These are phyloP conservation scores for Elaeis oleifera DNA, from an alignment of 202 grass and related monocot species.

Conservation along the genomic window DNA sequence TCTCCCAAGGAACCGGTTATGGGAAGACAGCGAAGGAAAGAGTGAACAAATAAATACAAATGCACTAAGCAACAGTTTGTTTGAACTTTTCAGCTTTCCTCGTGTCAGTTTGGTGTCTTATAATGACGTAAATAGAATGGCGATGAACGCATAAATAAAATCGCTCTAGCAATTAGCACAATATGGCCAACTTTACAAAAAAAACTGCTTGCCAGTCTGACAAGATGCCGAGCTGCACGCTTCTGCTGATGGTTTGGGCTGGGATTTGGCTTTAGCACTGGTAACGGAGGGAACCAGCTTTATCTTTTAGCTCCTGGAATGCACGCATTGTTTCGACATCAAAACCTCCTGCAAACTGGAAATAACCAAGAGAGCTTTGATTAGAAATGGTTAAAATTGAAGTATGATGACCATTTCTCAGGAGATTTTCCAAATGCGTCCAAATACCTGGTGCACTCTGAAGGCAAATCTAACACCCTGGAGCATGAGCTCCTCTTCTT, in stretches of 20 bases:
- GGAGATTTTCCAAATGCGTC: no score
- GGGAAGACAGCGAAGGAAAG: constrained; percentile 19
- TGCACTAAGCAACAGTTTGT: no score
- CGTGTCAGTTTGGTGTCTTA: no score
- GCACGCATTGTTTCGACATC: constrained; percentile 91
- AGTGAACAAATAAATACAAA: not conserved
- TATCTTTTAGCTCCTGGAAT: constrained; percentile 93
- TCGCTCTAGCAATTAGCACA: no score
- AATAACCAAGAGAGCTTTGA: not conserved
- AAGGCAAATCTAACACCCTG: constrained; percentile 93
- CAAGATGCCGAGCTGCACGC: constrained; percentile 37
- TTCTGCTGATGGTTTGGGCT: constrained; percentile 34
- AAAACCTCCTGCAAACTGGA: constrained; percentile 89
- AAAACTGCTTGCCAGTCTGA: constrained; percentile 4
- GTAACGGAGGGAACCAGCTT: constrained; percentile 53
- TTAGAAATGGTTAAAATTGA: not conserved
- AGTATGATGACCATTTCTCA: no score
- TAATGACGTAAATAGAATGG: no score
- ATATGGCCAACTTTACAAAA: no score
- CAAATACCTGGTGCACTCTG: constrained; percentile 86
- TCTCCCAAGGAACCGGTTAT: constrained; percentile 53
- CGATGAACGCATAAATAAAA: no score
- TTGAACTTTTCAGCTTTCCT: no score
- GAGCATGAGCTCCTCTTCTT: constrained; percentile 93
- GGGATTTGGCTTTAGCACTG: constrained; percentile 37